Evolutionary conservation across 31 red algal genomes (phyloP), one percentile per base, ranked within the genome.

Genomic region (Endocladia muricata): DNA sequence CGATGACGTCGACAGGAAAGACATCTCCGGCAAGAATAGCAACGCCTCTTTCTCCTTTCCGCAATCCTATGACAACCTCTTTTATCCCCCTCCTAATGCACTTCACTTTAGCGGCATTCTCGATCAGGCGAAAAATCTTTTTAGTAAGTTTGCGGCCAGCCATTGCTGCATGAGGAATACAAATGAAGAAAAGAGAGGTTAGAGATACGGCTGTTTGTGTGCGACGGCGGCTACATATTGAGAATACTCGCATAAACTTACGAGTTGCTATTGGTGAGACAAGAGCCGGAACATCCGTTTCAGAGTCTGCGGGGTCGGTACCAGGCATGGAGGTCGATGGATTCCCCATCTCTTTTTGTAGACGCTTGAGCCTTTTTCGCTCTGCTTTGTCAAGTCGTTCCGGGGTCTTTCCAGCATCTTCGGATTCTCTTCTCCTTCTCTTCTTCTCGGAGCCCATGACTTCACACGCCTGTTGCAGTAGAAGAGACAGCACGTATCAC

Each of bases 11-110:
- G 22, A 96, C 61, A 19, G 97, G 97, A 68, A 79, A 85, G 3
- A 99, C 90, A 92, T 99, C 93, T 13, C 89, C 97, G 41, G 92
- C 97, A 43, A 99, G 55, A 22, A 99, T 69, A 72, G 85, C 85
- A 4, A 92, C 60, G 23, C 97, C 97, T 23, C 62, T 85, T 41
- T 93, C 86, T 19, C 67, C 37, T 65, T 93, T 93, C 4, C 97
- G 85, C 4, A 99, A 67, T 3, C 60, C 55, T 23, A 91, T 67
- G 4, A 89, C 97, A 8, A 96, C 93, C 79, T 99, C 97, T 83
- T 92, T 96, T 28, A 99, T 78, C 23, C 97, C 97, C 25, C 97
- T 58, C n/a, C 89, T 77, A 23, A 99, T 41, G 1, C 74, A 39
- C 49, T 96, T 96, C 34, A 36, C 83, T 34, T 86, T 91, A 3